Evolutionary conservation across 768 basidiomycete species (phyloP), one percentile per base, ranked within the genome.

Genomic region (Trametes elegans): DNA sequence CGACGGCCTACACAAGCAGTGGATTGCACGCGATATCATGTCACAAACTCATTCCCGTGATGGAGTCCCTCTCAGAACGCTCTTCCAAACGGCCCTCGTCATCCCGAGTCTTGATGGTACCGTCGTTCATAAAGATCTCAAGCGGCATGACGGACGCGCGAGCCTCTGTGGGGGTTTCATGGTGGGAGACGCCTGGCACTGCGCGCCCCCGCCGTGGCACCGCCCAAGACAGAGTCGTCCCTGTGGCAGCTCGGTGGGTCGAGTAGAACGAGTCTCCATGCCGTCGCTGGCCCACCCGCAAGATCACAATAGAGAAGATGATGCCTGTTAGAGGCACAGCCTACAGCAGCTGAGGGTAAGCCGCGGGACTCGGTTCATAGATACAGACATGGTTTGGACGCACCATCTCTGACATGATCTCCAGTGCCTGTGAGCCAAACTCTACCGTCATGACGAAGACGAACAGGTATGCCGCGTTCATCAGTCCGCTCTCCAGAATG

Each of bases 381-480:
- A 3, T 16, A 23, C n/a, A 42, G n/a, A 5, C 8, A 7, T 32
- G 19, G 5, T 29, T 9, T 8, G 19, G 24, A 40, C 46, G 6
- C n/a, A 55, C 53, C 53, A 55, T 55, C 7, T 48, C 44, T 7
- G 59, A 54, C 55, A 61, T 53, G 34, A 57, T 52, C 35, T 57
- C 59, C 11, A 61, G 55, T 16, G 46, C 41, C 29, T 53, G 26
- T 21, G 55, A 51, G 36, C 60, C 60, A 11, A 41, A 40, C 10
- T 35, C 43, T 35, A 59, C 43, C n/a, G 50, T 52, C 38, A 55
- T 51, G 26, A 52, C 52, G 53, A 38, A 58, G 21, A 43, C 53
- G 49, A 59, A 50, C 11, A 62, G 48, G 38, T 54, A 58, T 8
- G 60, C 57, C 23, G 60, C 60, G 42, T 62, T 62, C 27, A 62